Evolutionary conservation across 208 protist genomes (phyloP).

Genomic region (Crithidia thermophila): DNA sequence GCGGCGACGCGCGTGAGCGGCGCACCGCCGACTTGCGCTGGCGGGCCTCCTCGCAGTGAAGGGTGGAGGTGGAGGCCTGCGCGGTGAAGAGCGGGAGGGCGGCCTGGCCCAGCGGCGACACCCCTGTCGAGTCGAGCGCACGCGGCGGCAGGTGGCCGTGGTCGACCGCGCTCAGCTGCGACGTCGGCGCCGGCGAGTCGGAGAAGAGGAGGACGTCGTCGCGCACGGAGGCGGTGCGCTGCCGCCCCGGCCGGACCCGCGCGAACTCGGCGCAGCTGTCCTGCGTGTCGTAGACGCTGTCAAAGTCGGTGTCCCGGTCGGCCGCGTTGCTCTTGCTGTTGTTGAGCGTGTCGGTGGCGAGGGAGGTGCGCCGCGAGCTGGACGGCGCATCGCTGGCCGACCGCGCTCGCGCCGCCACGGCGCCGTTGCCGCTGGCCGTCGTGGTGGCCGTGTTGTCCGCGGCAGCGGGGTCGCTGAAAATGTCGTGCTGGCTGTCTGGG

Average conservation of each 20-base stretch:
- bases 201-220: slow-evolving; percentile 5
- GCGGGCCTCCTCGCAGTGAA: neutral
- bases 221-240: neutral
- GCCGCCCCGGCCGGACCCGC: neutral
- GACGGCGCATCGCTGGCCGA: too few species aligned
- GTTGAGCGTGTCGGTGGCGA: too few species aligned
- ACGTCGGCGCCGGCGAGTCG: neutral
- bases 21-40: neutral
- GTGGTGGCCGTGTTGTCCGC: too few species aligned
- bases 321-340: neutral
- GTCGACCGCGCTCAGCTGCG: neutral
- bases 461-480: too few species aligned
- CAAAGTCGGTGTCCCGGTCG: neutral
- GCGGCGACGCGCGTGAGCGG: neutral
- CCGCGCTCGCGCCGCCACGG: too few species aligned
- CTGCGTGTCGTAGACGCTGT: slow-evolving; percentile 4
- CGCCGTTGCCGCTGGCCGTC: too few species aligned
- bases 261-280: slow-evolving; percentile 13
- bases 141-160: neutral
- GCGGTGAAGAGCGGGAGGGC: neutral
- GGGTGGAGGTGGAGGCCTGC: neutral
- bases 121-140: neutral
- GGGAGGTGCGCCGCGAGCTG: too few species aligned
- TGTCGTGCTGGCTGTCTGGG: too few species aligned
- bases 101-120: neutral